Percentiles rank a stretch among this genome's conserved stretches.
phyloP scores from a whole-genome alignment of 169 alveolate genomes.

The Plasmodium cynomolgi region DNA sequence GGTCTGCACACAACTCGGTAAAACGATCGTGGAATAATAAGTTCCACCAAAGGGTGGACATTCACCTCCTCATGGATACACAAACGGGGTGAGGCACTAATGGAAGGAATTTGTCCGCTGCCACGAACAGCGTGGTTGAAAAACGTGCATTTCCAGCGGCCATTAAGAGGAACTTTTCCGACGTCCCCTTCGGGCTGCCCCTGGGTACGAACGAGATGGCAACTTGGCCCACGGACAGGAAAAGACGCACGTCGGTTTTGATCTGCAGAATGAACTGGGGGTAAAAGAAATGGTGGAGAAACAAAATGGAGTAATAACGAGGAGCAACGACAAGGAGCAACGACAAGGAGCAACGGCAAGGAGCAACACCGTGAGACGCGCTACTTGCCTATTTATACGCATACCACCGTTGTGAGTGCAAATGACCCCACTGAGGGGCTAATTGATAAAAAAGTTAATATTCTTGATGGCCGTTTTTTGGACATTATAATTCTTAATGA shows the following conservation, averaged over 20 bases:
- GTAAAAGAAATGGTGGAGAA: neutral
- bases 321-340: neutral
- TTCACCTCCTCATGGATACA: neutral
- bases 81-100: neutral
- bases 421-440: neutral
- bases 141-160: neutral
- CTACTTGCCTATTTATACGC: neutral
- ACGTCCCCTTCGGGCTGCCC: neutral
- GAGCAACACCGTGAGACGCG: neutral
- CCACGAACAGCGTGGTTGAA: neutral
- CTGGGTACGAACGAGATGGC: neutral
- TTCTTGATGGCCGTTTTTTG: constrained; percentile 55
- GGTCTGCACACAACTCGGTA: neutral
- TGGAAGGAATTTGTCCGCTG: neutral
- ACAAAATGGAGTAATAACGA: neutral
- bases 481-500: constrained; percentile 39
- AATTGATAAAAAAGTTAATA: constrained; percentile 60
- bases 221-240: neutral
- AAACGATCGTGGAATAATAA: neutral
- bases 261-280: neutral
- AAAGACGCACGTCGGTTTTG: neutral
- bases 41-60: neutral
- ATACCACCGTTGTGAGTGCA: neutral
- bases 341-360: neutral
- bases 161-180: neutral